These are phyloP conservation scores for Pseudogymnoascus sp. DNA, from an alignment of 2,329 filamentous ascomycete species.

Conservation along the genomic window DNA sequence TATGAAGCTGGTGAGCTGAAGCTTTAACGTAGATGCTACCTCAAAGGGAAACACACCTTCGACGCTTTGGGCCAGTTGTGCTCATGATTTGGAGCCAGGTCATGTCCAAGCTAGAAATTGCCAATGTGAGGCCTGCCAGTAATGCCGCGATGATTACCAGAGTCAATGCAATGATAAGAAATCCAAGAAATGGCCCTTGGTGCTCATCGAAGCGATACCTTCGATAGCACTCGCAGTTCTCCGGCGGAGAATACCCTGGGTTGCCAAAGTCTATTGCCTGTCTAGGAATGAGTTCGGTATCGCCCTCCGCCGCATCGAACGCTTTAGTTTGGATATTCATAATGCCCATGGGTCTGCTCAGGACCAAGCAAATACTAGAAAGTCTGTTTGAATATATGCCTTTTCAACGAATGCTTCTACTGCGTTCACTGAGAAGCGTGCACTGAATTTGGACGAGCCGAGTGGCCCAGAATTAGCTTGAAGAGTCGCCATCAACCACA, in stretches of 20 bases:
- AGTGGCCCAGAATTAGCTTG: neutral
- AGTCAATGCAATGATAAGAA: slow-evolving; percentile 12
- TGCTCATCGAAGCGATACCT: neutral
- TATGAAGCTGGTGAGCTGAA: slow-evolving; percentile 14
- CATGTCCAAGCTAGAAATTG: slow-evolving; percentile 21
- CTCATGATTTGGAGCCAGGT: slow-evolving; percentile 20
- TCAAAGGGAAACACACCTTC: slow-evolving; percentile 15
- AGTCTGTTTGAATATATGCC: neutral
- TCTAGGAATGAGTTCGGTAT: neutral
- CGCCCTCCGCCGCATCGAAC: neutral
- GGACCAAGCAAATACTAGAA: neutral
- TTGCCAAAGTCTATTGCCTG: neutral
- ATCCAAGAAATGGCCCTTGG: neutral
- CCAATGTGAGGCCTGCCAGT: slow-evolving; percentile 22
- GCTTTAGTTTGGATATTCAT: neutral
- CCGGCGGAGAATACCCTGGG: neutral
- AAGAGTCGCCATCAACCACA: neutral
- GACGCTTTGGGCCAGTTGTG: slow-evolving; percentile 16
- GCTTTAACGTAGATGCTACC: neutral
- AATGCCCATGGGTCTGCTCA: neutral
- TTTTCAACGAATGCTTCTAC: neutral
- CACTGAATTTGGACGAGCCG: neutral
- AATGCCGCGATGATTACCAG: slow-evolving; percentile 18
- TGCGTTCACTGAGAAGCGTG: neutral
- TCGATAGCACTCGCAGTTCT: slow-evolving; percentile 2